Evolutionary conservation across 768 basidiomycete genomes (phyloP), one percentile per base, ranked within the genome.

Genomic region (Leccinellum albellum): DNA sequence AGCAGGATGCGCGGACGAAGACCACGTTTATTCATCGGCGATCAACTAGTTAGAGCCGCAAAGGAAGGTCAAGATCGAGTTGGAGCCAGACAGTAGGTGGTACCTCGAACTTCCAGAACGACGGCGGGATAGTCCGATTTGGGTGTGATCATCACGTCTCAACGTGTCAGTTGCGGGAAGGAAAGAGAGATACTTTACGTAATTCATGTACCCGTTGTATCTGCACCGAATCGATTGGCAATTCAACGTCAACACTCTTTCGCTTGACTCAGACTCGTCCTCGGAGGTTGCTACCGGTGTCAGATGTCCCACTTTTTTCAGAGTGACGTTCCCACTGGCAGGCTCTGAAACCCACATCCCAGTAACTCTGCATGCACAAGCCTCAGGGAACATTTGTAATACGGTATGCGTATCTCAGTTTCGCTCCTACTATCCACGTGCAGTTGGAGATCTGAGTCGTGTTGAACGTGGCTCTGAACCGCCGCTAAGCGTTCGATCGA

Each of bases 141-240:
- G 6, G 28, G 45, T n/a, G 49, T 28, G 58, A 59, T 59, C 57
- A 32, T 58, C 57, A 42, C 28, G 20, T 33, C 26, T 14, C 47
- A 48, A 29, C 28, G n/a, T 37, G 37, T 42, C 24, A 23, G 21
- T 13, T 32, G 17, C 8, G n/a, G 28, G 12, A 45, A 23, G 6
- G 12, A 13, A 23, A 23, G 21, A 45, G 44, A 45, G 21, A 21
- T 20, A n/a, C 14, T 23, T 20, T 45, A 45, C 44, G 44, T 45
- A 45, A 45, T 20, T 12, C 17, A 17, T 17, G n/a, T n/a, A 17
- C 20, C 40, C 26, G 26, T 42, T 42, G 17, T n/a, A 12, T n/a
- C n/a, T n/a, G n/a, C n/a, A n/a, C n/a, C n/a, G n/a, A n/a, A n/a
- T n/a, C n/a, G n/a, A n/a, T n/a, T n/a, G n/a, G n/a, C n/a, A n/a